Evolutionary conservation across 1,139 yeast species (phyloP).

Genomic region (Eremothecium gossypii): DNA sequence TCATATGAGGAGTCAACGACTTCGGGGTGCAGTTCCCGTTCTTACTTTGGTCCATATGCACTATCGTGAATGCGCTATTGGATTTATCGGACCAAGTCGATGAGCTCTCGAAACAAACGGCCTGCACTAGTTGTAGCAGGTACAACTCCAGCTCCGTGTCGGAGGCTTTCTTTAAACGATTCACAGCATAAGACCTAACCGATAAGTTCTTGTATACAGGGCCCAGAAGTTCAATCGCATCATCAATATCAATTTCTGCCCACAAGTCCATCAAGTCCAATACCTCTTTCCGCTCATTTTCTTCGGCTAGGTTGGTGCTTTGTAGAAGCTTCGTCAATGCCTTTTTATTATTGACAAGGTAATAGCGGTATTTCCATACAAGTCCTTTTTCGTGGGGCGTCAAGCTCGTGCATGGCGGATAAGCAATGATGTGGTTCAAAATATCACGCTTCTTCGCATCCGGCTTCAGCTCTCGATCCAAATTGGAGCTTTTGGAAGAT

Average conservation of each 20-base stretch:
- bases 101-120: constrained; percentile 63
- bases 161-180: constrained; percentile 65
- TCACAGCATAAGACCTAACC: constrained; percentile 80
- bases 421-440: constrained; percentile 54
- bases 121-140: constrained; percentile 84
- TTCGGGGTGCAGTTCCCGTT: constrained; percentile 3
- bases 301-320: constrained; percentile 83
- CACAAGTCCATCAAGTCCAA: constrained; percentile 48
- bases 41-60: constrained; percentile 23
- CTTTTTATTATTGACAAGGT: constrained; percentile 62
- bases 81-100: constrained; percentile 24
- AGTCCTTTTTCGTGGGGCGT: constrained; percentile 78
- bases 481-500: constrained; percentile 55
- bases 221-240: constrained; percentile 81
- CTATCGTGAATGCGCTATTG: constrained; percentile 37
- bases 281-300: constrained; percentile 69
- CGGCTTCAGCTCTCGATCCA: constrained; percentile 84
- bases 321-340: constrained; percentile 80
- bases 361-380: constrained; percentile 88
- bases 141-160: constrained; percentile 76
- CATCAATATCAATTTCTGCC: constrained; percentile 84
- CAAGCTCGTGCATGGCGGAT: constrained; percentile 77
- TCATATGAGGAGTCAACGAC: constrained; percentile 6
- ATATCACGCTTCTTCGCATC: constrained; percentile 76
- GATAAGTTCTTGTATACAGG: constrained; percentile 51